phyloP scores from a whole-genome alignment of 2,329 filamentous ascomycete species.

The Claviceps humidiphila region DNA sequence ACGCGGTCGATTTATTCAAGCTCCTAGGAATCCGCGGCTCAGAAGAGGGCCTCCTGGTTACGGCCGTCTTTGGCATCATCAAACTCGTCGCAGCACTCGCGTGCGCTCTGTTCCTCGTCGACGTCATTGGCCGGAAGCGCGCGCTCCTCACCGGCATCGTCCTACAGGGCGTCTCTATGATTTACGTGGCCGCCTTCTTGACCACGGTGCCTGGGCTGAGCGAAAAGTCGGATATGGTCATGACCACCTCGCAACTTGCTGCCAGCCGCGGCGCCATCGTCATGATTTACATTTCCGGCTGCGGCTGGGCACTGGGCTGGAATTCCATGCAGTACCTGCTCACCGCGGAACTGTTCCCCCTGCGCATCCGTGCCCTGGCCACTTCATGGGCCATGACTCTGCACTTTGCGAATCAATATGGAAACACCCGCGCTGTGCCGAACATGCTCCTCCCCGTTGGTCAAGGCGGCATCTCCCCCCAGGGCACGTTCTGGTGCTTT shows the following conservation, averaged over 20 bases:
- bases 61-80: slow-evolving; percentile 62
- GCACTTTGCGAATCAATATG: slow-evolving; percentile 69
- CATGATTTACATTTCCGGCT: slow-evolving; percentile 58
- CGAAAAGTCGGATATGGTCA: slow-evolving; percentile 30
- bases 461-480: slow-evolving; percentile 37
- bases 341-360: slow-evolving; percentile 64
- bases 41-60: slow-evolving; percentile 58
- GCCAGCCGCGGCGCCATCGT: slow-evolving; percentile 56
- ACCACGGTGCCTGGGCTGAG: slow-evolving; percentile 48
- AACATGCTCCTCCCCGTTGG: slow-evolving; percentile 49
- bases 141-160: slow-evolving; percentile 47
- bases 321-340: slow-evolving; percentile 69
- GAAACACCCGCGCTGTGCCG: slow-evolving; percentile 61
- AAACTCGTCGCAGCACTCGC: slow-evolving; percentile 54
- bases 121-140: slow-evolving; percentile 64
- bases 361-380: slow-evolving; percentile 57
- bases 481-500: slow-evolving; percentile 70
- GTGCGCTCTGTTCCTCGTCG: slow-evolving; percentile 68
- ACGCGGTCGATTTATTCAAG: slow-evolving; percentile 60
- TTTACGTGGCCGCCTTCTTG: slow-evolving; percentile 49
- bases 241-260: slow-evolving; percentile 34
- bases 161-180: slow-evolving; percentile 46
- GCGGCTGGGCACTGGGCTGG: slow-evolving; percentile 60
- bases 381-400: slow-evolving; percentile 64
- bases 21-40: slow-evolving; percentile 57